Percentiles rank a stretch among this genome's conserved stretches.
Evolutionary conservation across 176 grass and related monocot species (phyloP).

Genomic region (Saccharum officinarum): DNA sequence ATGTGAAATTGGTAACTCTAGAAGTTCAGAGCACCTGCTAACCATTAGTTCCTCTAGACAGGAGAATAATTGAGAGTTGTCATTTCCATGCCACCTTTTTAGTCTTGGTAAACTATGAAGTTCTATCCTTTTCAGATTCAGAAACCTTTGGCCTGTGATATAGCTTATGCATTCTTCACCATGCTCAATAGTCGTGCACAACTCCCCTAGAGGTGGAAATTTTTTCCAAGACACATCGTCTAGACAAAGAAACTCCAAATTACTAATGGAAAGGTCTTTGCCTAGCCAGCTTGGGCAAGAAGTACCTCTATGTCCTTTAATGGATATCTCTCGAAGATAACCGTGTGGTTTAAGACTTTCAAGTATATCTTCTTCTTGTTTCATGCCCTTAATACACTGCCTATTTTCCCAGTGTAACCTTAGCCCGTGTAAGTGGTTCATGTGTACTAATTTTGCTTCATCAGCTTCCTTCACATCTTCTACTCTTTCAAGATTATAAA

Average conservation of each 20-base stretch:
- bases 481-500: neutral
- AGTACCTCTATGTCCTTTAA: neutral
- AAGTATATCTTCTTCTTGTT: neutral
- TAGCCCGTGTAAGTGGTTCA: neutral
- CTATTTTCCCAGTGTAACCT: neutral
- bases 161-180: neutral
- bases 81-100: neutral
- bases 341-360: neutral
- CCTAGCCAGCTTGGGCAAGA: slow-evolving; percentile 10
- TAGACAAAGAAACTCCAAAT: no score
- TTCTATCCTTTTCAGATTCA: neutral
- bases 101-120: neutral
- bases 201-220: neutral
- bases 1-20: neutral
- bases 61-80: neutral
- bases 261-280: neutral
- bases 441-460: neutral
- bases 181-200: neutral
- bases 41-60: neutral
- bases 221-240: neutral
- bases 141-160: neutral
- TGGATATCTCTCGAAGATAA: neutral
- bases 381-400: fast-evolving
- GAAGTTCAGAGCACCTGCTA: neutral
- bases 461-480: neutral